Base-by-base conservation (phyloP, 2,329 filamentous ascomycete genomes). In the Chaetothyriales sp. region DNA sequence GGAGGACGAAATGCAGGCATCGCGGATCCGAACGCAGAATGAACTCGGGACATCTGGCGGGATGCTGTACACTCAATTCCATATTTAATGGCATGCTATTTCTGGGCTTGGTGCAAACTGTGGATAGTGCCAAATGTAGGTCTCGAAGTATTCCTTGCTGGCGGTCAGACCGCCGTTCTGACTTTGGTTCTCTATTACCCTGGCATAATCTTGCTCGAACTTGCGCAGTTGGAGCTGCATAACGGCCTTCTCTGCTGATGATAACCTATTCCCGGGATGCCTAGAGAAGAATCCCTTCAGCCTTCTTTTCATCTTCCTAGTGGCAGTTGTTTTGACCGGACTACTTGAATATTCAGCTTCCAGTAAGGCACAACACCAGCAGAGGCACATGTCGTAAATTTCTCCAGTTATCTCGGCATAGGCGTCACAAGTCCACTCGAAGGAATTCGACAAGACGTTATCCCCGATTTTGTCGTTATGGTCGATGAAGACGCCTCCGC, bases 381-480 rank as follows among this genome's bases (percentile, higher is more conserved):
- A 44, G 40, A 44, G 40, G 40, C 40, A 44, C 18, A n/a, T 44
- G 40, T 44, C 40, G 40, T 44, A 44, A n/a, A 7, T n/a, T n/a
- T n/a, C 15, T 19, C 40, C 40, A 44, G 40, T 44, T n/a, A 44
- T 19, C 15, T 19, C 5, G 15, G 15, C 15, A 44, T 44, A 44
- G 15, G 15, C 40, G 15, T 44, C 18, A 19, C 40, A 44, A n/a
- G 40, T 44, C 40, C 40, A 44, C 40, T 19, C 15, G 40, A 44
- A 44, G 18, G 40, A n/a, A 44, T 44, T 19, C 15, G 40, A n/a
- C 15, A 44, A 19, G 7, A 19, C 40, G 15, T 19, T 19, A 44
- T 44, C 40, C 40, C 46, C 63, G 18, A 72, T 63, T 1, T 56
- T 68, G 48, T 73, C 70, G 48, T 72, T 66, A 51, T 72, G 69